phyloP scores from a whole-genome alignment of 1,284 basidiomycete species.

The Ustilago bromivora region DNA sequence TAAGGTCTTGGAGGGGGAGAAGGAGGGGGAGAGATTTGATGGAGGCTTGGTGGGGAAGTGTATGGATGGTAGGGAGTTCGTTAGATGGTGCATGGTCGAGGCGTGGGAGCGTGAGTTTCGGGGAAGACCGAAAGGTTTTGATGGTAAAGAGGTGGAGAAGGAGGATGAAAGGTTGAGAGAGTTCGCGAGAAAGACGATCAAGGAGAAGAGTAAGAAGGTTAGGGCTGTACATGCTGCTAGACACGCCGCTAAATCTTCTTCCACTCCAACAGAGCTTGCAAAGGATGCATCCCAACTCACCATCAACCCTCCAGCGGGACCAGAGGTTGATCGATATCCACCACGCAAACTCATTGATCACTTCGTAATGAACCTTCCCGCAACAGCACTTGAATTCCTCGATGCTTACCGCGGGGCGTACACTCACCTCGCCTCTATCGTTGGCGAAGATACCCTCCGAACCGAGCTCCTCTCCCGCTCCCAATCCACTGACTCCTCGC shows the following conservation, averaged over 20 bases:
- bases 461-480: conserved; percentile 27
- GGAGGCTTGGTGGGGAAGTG: conserved; percentile 41
- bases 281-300: neutral
- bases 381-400: conserved; percentile 88
- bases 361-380: conserved; percentile 97
- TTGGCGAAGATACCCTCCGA: conserved; percentile 69
- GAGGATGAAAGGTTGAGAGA: conserved; percentile 29
- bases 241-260: conserved; percentile 4
- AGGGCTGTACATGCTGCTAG: conserved; percentile 16
- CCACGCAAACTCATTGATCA: conserved; percentile 73
- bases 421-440: conserved; percentile 69
- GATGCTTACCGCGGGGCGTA: conserved; percentile 85
- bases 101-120: conserved; percentile 52
- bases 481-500: conserved; percentile 14
- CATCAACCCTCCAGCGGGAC: neutral
- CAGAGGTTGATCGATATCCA: conserved; percentile 5
- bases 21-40: conserved; percentile 19
- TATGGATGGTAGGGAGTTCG: conserved; percentile 61
- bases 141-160: conserved; percentile 16
- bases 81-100: conserved; percentile 36
- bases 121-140: conserved; percentile 34
- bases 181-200: conserved; percentile 20
- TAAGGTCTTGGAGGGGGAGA: conserved; percentile 40
- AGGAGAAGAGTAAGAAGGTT: conserved; percentile 22
- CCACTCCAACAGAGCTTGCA: neutral